Evolutionary conservation across 108 stramenopile species (phyloP).

Genomic region (Phaeodactylum tricornutum): DNA sequence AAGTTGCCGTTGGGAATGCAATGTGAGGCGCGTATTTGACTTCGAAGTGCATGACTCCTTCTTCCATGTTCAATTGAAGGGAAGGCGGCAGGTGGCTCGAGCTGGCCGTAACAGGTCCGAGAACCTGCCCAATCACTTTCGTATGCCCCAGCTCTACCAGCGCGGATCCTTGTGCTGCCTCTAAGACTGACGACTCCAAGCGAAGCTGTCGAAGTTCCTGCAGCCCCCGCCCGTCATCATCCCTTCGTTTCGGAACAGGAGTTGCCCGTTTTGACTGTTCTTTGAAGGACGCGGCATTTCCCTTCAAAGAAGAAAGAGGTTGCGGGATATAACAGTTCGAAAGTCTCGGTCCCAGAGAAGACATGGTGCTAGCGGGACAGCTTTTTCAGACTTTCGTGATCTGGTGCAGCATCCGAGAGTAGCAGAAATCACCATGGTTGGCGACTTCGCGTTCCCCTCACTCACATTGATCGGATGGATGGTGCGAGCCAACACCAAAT

Average conservation of each 20-base stretch:
- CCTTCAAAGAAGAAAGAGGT: no score
- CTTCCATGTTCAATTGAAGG: constrained; percentile 9
- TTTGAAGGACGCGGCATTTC: no score
- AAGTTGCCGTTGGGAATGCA: constrained; percentile 27
- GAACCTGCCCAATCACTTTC: constrained; percentile 58
- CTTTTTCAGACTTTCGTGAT: background rate
- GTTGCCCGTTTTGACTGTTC: no score
- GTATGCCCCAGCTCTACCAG: constrained; percentile 79
- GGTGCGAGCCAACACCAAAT: no score
- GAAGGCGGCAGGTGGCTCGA: background rate
- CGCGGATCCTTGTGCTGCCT: constrained; percentile 43
- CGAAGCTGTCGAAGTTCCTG: background rate
- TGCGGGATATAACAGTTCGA: no score
- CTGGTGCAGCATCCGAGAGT: no score
- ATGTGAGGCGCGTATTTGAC: constrained; percentile 58
- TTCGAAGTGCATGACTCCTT: constrained; percentile 22
- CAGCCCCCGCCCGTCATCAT: no score
- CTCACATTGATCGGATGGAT: no score
- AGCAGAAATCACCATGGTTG: background rate
- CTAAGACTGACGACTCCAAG: background rate
- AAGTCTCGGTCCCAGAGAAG: background rate
- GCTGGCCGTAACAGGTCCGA: constrained; percentile 25
- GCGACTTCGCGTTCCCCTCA: background rate
- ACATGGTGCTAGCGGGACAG: constrained; percentile 1
- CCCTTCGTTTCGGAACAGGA: no score